Evolutionary conservation across 345 rosid genomes (phyloP), one percentile per base, ranked within the genome.

Genomic region (Ailanthus altissimus): DNA sequence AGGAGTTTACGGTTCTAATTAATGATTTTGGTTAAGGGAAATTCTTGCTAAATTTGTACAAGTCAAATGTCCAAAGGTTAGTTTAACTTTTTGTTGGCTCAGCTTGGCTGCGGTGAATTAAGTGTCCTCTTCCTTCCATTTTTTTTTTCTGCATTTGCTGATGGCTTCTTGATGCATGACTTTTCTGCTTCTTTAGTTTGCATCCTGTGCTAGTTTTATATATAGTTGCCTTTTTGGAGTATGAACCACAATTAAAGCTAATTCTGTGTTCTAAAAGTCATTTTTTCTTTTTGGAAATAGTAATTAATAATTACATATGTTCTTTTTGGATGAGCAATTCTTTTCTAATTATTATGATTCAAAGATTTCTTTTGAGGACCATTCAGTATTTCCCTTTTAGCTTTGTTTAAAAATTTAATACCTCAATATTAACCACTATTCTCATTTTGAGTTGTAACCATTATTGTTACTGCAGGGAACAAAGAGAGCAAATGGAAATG

Each of bases 401-500:
- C 42, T 4, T 66, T 65, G 1, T n/a, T 66, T 18, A 51, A 51
- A n/a, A 11, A n/a, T 5, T 43, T 20, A 16, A 13, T 67, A 15
- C 36, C 20, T 69, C 32, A 46, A 5, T 61, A 5, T 47, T 40
- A 62, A 8, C 23, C 8, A 11, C 47, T 64, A 13, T 66, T 68
- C 26, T 43, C 43, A 45, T 45, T n/a, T 69, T 53, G 43, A 59
- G 49, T 63, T 63, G 60, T 63, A 47, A 49, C 60, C 42, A 2
- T 75, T 40, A 5, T 53, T 51, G 53, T 32, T 11, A 23, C 66
- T 7, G 25, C 60, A 63, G 77, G 70, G 6, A 46, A 36, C 67
- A 38, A 38, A 38, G 74, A 64, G 64, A 60, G 61, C 14, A 54
- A 47, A 83, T 87, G 86, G 80, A 69, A n/a, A 78, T 61, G 83